Evolutionary conservation across 441 rosid genomes (phyloP), one percentile per base, ranked within the genome.

Genomic region (Pelargonium cotyledonis): DNA sequence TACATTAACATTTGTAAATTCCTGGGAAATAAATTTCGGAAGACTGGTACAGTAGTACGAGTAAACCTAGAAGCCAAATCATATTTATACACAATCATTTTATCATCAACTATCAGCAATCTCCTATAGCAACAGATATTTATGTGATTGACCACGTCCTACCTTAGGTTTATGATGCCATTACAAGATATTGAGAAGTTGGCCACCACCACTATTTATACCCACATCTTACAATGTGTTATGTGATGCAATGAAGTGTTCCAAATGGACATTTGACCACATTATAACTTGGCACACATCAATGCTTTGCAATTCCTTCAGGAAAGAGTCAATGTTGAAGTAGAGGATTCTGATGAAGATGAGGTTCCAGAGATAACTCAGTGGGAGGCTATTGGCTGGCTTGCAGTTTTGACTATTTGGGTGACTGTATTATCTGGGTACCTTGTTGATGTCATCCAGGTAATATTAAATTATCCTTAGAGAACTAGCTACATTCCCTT

Each of bases 331-430:
- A 51, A 51, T n/a, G 58, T 21, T 21, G 23, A 51, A n/a, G 58
- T 14, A 51, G 58, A 51, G 15, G 19, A 51, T 51, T 51, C 58
- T 8, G 85, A 75, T 2, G 88, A 86, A 2, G 90, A 88, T 49
- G 98, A 92, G 73, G 77, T 72, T 38, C 98, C 96, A 4, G 96
- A 89, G 82, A 89, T 92, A 71, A 77, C 94, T 51, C 86, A 85
- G 74, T 86, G 90, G 96, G 98, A 92, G 85, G 75, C 97, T 53
- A 64, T 90, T 63, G 78, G 82, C 69, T 92, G 98, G 97, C 88
- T 92, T 44, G 70, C 76, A 14, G 74, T 89, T 69, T 75, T 92
- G 84, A 92, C 98, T n/a, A 76, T 80, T 62, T 90, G 97, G 94
- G 86, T 92, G 73, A 88, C 98, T 40, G 64, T 90, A 68, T 80